phyloP scores from a whole-genome alignment of 768 basidiomycete species.

The Phallus indusiatus region DNA sequence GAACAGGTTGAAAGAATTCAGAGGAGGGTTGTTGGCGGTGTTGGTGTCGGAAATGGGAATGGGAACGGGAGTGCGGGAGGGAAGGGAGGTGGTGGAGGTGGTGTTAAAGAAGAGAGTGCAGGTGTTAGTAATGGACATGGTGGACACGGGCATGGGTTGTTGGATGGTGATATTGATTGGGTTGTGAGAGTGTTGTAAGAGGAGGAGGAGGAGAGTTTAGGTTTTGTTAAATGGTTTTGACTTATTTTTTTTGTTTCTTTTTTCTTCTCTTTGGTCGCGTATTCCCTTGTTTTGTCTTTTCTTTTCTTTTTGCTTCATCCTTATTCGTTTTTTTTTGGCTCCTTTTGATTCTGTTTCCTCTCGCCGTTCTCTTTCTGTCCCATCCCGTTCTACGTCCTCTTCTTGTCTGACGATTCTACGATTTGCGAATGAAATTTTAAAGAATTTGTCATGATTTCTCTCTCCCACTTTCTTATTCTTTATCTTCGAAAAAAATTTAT shows the following conservation, averaged over 20 bases:
- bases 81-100: constrained; percentile 7
- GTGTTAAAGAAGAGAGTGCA: not conserved
- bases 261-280: not conserved
- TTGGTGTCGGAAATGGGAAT: constrained; percentile 43
- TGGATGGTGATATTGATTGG: not conserved
- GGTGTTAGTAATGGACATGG: not conserved
- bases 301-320: not conserved
- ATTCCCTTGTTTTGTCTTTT: not conserved
- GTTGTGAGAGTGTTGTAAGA: not conserved
- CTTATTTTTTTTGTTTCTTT: constrained; percentile 4
- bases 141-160: not conserved
- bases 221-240: not conserved
- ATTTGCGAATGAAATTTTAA: too few species aligned
- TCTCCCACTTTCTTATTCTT: too few species aligned
- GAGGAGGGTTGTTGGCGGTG: constrained; percentile 34
- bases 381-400: too few species aligned
- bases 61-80: constrained; percentile 66
- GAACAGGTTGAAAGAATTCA: constrained; percentile 50
- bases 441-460: too few species aligned
- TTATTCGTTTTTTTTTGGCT: constrained; percentile 3
- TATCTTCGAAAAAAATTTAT: too few species aligned
- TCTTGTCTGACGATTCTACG: too few species aligned
- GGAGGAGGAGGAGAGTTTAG: not conserved
- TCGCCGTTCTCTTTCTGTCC: not conserved
- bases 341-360: not conserved